These are phyloP conservation scores for Apiotrichum akiyoshidainum DNA, from an alignment of 1,284 basidiomycete species.

Conservation along the genomic window DNA sequence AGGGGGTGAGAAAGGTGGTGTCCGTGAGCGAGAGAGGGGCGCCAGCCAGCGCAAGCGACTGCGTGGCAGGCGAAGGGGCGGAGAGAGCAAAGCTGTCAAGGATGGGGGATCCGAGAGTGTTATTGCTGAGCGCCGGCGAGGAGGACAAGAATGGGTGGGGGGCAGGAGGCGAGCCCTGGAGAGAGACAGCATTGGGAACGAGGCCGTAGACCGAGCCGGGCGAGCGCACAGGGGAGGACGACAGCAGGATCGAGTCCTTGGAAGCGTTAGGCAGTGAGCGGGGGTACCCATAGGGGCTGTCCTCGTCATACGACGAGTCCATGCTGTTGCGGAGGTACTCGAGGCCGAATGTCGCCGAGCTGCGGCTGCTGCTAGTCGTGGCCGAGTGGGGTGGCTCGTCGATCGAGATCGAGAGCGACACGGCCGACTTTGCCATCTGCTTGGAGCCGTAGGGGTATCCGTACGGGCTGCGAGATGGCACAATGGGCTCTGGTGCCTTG, in stretches of 20 bases:
- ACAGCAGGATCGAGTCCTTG: neutral
- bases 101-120: neutral
- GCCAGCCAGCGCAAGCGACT: neutral
- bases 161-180: no score
- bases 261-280: neutral
- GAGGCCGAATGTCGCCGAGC: slow-evolving; percentile 1
- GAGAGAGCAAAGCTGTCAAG: neutral
- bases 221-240: neutral
- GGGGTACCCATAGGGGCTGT: neutral
- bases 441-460: neutral
- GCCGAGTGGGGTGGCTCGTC: neutral
- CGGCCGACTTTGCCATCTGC: slow-evolving; percentile 2
- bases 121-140: no score
- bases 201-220: neutral
- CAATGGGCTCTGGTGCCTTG: no score
- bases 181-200: no score
- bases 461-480: neutral
- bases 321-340: neutral
- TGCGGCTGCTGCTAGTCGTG: neutral
- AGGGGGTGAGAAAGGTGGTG: neutral
- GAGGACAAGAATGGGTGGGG: no score
- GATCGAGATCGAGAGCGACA: neutral
- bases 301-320: neutral
- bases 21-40: neutral
- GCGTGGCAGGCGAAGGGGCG: neutral